Conservation (phyloP, 176 grass and related monocot genomes). For the Paspalum vaginatum region DNA sequence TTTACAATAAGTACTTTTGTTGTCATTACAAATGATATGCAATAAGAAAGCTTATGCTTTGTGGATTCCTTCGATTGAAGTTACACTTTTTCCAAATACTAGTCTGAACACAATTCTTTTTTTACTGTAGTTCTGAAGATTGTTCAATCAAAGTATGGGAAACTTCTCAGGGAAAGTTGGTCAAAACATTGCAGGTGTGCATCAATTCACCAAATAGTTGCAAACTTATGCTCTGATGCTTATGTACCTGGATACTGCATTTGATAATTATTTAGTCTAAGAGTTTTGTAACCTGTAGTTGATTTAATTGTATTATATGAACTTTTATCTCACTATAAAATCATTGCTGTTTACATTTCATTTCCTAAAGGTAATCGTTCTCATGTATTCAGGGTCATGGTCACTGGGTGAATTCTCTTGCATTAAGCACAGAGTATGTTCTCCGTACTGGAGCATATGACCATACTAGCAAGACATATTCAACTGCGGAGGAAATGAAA, state of each 20-base stretch:
- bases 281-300: slow-evolving; percentile 7
- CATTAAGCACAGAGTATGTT: slow-evolving; percentile 97
- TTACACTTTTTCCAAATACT: neutral
- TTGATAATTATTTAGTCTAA: neutral
- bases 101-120: slow-evolving; percentile 29
- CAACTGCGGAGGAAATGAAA: slow-evolving; percentile 87
- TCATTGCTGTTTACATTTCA: neutral
- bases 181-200: slow-evolving; percentile 86
- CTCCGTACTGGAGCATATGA: slow-evolving; percentile 95
- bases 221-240: neutral
- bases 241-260: neutral
- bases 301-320: neutral
- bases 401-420: slow-evolving; percentile 98
- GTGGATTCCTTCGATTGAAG: neutral
- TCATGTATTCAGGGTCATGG: slow-evolving; percentile 75
- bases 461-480: slow-evolving; percentile 87
- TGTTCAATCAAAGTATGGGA: slow-evolving; percentile 98
- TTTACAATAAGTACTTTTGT: neutral
- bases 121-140: slow-evolving; percentile 85
- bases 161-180: slow-evolving; percentile 88
- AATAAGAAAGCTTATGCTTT: neutral
- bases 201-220: slow-evolving; percentile 11
- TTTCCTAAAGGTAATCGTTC: neutral
- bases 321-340: slow-evolving; percentile 7
- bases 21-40: neutral